These are phyloP conservation scores for Lentinula detonsa DNA, from an alignment of 768 basidiomycete species.

Conservation along the genomic window DNA sequence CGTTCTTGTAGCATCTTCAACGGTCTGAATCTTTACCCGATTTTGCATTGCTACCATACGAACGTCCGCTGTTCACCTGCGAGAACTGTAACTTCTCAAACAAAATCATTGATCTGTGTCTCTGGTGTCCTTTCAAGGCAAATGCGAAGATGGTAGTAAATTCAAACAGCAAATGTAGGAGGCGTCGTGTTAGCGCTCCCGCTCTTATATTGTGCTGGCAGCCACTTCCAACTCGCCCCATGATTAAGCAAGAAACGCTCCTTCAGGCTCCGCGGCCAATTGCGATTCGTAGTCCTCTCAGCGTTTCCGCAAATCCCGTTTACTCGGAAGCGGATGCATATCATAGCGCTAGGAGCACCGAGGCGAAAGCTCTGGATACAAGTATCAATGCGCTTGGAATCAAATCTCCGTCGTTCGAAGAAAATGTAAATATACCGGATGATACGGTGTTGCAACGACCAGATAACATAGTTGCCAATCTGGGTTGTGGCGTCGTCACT, in stretches of 20 bases:
- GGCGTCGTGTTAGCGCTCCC: constrained; percentile 1
- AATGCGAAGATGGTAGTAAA: background rate
- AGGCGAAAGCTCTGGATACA: too few species aligned
- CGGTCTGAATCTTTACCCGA: constrained; percentile 3
- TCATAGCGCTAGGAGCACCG: too few species aligned
- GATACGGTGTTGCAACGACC: background rate
- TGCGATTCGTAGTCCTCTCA: too few species aligned
- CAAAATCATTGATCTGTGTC: background rate
- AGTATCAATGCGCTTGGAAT: too few species aligned
- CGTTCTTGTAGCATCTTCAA: background rate
- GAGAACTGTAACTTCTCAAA: background rate
- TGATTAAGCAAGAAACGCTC: background rate
- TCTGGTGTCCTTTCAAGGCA: background rate
- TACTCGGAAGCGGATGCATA: too few species aligned
- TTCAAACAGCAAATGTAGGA: background rate
- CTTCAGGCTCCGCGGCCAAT: background rate
- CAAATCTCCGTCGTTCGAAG: background rate
- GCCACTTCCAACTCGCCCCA: too few species aligned
- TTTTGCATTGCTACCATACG: background rate
- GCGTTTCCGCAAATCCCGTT: too few species aligned
- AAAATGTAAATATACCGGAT: background rate
- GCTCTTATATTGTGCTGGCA: background rate
- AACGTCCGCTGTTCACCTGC: background rate
- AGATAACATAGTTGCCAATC: background rate
- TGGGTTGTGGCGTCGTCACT: background rate